Base-by-base conservation (phyloP, 2,329 filamentous ascomycete genomes). In the Cadophora gregata region DNA sequence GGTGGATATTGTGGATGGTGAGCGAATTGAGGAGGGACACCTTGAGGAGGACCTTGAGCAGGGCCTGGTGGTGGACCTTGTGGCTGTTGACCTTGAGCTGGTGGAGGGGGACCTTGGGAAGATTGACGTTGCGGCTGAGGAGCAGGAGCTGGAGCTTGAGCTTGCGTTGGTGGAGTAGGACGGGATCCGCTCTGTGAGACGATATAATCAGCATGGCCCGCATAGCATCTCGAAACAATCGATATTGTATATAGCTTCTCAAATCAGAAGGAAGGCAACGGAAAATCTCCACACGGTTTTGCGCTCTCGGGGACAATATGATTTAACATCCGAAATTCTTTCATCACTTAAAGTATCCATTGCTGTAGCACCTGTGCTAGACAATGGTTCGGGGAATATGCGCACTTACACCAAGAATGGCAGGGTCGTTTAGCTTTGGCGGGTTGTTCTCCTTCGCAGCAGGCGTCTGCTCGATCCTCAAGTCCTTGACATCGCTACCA, bases 251-350 rank as follows among this genome's bases (percentile, higher is more conserved):
- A 47, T 19, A 67, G 47, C 45, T 69, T 65, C 64, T 73, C 74
- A 62, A 77, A 89, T 97, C 93, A 97, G 93, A 97, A 97, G 94
- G 94, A 97, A 97, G 94, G 93, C 94, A 97, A 97, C 94, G 93
- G 94, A 97, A 69, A 90, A 91, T 88, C 82, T 97, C 94, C 90
- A 97, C 94, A 97, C 84, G 86, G 86, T 83, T 88, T 89, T 97
- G 93, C 93, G 93, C 93, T 91, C 90, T 90, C 91, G 91, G 91
- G 90, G 90, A 88, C 86, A 87, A 87, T 84, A 85, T 85, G 86
- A 67, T 81, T 96, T 97, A 93, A 96, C 93, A 97, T 97, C 94
- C 94, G 93, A 86, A 90, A 92, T 97, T 82, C 33, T 82, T 96
- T 96, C 92, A 93, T 97, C 94, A 97, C 88, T 75, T 80, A 81